Base-by-base conservation (phyloP, 176 grass and related monocot genomes). In the Dactylis glomerata region DNA sequence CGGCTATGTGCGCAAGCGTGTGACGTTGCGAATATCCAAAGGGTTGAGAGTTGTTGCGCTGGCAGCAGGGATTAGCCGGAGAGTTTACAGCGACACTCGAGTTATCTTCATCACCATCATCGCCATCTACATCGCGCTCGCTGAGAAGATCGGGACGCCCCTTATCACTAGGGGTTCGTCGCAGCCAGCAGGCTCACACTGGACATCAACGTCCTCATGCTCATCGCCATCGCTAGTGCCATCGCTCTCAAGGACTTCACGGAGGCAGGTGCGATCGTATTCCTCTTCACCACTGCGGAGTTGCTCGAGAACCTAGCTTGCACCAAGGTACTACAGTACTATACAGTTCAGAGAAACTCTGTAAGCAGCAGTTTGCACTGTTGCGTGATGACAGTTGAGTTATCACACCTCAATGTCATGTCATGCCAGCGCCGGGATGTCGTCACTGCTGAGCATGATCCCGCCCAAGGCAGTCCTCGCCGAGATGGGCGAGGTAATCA, bases 251-350 rank as follows among this genome's bases (percentile, higher is more conserved):
- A 54, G 42, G 84, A 92, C 80, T 97, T 41, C 83, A 33, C 69
- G 5, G 92, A 97, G 87, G 90, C 92, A 3, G 95, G 81, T 4
- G 82, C 64, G 10, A 86, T 94, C 66, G 92, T 97, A 8, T 94
- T 97, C 92, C 90, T 97, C 83, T 97, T 97, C 81, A 92, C 86
- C 24, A 26, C 68, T 14, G 92, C 92, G 2, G 92, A 97, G 75
- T 97, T 92, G 95, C 82, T 97, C 2, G 90, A 97, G 87, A 87
- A 88, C 1, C 87, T 85, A 27, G 92, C 92, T 12, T 88, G 90
- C 41, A 26, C 82, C 3, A 73, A 73, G 61, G 50, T 40, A 40
- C n/a, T n/a, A n/a, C n/a, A n/a, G n/a, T n/a, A n/a, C n/a, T n/a
- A n/a, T n/a, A n/a, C 37, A 5, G 8, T 40, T 38, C 5, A 38